phyloP scores from a whole-genome alignment of 202 grass and related monocot species.

The Saccharum hybrid region DNA sequence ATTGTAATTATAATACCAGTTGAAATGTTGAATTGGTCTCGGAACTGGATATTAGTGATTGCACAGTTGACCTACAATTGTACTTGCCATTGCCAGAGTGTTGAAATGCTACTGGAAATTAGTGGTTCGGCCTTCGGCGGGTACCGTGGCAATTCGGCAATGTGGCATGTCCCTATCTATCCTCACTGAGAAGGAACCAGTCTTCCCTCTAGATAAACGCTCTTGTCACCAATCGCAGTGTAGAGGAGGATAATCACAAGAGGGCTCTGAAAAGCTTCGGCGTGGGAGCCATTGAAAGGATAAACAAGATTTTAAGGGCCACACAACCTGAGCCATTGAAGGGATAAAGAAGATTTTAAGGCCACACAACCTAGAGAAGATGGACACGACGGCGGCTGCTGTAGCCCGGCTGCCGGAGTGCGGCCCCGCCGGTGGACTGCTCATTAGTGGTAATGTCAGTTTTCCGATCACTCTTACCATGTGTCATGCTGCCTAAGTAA shows the following conservation, averaged over 20 bases:
- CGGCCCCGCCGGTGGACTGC: conserved; percentile 8
- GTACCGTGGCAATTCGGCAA: not conserved
- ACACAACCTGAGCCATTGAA: conserved; percentile 23
- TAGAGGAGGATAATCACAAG: conserved; percentile 15
- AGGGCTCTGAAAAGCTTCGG: not conserved
- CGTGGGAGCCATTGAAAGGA: conserved; percentile 9
- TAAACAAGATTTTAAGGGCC: conserved; percentile 42
- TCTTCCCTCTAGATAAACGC: not conserved
- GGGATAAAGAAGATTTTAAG: conserved; percentile 37
- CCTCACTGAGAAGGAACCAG: conserved; percentile 13
- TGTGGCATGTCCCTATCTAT: conserved; percentile 19
- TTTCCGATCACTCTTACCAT: conserved; percentile 11
- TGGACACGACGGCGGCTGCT: conserved; percentile 36
- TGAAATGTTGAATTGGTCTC: conserved; percentile 10
- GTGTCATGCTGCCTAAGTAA: not conserved
- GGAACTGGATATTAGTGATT: not conserved
- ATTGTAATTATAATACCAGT: not conserved
- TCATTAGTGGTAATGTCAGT: conserved; percentile 38
- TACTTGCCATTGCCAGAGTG: not conserved
- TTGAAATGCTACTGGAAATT: conserved; percentile 4
- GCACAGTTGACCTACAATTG: conserved; percentile 3
- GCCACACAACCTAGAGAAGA: conserved; percentile 40
- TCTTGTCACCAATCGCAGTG: conserved; percentile 48
- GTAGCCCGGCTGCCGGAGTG: conserved; percentile 33
- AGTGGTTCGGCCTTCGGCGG: not conserved